Percentiles rank a stretch among this genome's conserved stretches.
Conservation (phyloP, 1,284 basidiomycete species). For the Puccinia triticina region DNA sequence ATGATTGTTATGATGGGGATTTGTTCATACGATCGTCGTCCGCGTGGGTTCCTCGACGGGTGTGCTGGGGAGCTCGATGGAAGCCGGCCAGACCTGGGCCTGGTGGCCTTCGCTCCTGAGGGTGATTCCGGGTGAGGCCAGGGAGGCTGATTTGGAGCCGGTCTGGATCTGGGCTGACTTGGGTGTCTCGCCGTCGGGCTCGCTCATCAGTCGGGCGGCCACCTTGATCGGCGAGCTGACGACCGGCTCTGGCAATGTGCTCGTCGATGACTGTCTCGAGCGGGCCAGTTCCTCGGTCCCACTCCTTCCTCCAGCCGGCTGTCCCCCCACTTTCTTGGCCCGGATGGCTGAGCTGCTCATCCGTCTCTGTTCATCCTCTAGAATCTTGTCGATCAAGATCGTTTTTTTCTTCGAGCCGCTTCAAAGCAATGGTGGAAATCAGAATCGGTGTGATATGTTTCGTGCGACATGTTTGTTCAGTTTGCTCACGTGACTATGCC, state of each 20-base stretch:
- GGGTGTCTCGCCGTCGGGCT: slow-evolving; percentile 14
- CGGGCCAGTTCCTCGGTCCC: neutral
- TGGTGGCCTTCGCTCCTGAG: slow-evolving; percentile 24
- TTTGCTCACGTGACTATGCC: slow-evolving; percentile 39
- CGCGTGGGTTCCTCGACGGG: slow-evolving; percentile 25
- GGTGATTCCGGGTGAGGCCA: slow-evolving; percentile 33
- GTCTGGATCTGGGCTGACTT: slow-evolving; percentile 15
- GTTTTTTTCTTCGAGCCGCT: slow-evolving; percentile 44
- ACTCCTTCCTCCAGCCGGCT: neutral
- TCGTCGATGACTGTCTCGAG: neutral
- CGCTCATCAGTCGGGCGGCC: slow-evolving; percentile 17
- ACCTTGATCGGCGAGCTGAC: slow-evolving; percentile 30
- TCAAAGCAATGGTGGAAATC: too few species aligned
- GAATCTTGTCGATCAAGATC: slow-evolving; percentile 34
- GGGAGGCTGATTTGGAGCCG: slow-evolving; percentile 12
- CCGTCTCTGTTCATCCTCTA: slow-evolving; percentile 29
- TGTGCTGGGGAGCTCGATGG: slow-evolving; percentile 33
- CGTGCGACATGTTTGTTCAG: too few species aligned
- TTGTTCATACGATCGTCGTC: slow-evolving; percentile 20
- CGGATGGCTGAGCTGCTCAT: neutral
- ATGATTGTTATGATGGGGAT: too few species aligned
- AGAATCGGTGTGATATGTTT: too few species aligned
- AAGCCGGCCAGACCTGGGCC: slow-evolving; percentile 41
- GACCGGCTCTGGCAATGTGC: slow-evolving; percentile 8
- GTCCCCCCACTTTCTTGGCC: neutral